phyloP scores from a whole-genome alignment of 2,329 filamentous ascomycete species.

The Colletotrichum godetiae region DNA sequence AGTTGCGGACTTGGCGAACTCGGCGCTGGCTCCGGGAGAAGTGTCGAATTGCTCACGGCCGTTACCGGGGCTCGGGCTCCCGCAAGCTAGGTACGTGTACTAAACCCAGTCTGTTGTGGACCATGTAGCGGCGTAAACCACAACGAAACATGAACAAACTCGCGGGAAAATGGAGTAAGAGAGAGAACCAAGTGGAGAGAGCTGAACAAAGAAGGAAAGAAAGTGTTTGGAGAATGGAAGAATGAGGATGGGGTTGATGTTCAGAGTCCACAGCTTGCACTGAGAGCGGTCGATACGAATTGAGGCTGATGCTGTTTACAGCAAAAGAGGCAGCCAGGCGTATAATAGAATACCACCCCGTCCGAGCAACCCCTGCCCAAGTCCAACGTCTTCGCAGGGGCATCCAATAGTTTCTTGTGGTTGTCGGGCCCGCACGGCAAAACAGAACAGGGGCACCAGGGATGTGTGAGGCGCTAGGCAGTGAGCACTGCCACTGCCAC shows the following conservation, averaged over 20 bases:
- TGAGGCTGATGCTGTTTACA: conserved; percentile 25
- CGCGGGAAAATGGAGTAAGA: background rate
- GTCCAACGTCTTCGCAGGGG: background rate
- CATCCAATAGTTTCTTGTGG: conserved; percentile 1
- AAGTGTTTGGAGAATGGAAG: background rate
- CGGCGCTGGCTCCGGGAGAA: background rate
- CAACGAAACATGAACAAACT: background rate
- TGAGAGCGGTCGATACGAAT: background rate
- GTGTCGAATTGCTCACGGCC: background rate
- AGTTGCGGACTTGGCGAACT: background rate
- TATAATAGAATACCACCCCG: conserved; percentile 1
- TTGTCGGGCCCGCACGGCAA: background rate
- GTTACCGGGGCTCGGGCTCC: background rate
- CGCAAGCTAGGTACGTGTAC: background rate
- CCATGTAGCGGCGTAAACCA: background rate
- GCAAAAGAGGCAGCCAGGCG: conserved; percentile 32
- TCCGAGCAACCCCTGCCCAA: conserved; percentile 20
- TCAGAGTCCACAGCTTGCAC: background rate
- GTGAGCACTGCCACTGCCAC: conserved; percentile 30
- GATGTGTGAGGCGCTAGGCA: conserved; percentile 24
- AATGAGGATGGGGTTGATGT: background rate
- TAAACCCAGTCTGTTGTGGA: background rate
- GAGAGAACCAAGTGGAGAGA: background rate
- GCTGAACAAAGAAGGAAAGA: background rate
- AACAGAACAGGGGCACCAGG: background rate